Percentiles rank a stretch among this genome's conserved stretches.
Conservation (phyloP, 2,329 filamentous ascomycete species). For the Aspergillus persii region DNA sequence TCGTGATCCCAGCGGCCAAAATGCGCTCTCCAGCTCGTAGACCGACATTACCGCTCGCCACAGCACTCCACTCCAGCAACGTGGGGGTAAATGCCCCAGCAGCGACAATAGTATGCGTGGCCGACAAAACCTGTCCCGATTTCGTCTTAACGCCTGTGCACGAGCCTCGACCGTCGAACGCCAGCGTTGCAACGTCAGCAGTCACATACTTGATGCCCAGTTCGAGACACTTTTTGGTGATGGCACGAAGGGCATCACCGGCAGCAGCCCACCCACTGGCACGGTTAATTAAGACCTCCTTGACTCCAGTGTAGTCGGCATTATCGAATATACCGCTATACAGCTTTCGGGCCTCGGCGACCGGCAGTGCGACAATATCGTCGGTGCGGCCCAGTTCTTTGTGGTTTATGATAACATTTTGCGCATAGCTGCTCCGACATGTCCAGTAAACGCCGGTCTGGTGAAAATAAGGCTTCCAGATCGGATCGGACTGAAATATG, state of each 20-base stretch:
- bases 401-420: slow-evolving; percentile 51
- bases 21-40: slow-evolving; percentile 53
- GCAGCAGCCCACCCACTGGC: slow-evolving; percentile 64
- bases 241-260: slow-evolving; percentile 54
- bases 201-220: slow-evolving; percentile 60
- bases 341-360: slow-evolving; percentile 54
- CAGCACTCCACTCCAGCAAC: slow-evolving; percentile 47
- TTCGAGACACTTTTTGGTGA: slow-evolving; percentile 53
- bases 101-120: slow-evolving; percentile 27
- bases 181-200: slow-evolving; percentile 41
- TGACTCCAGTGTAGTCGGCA: slow-evolving; percentile 59
- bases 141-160: slow-evolving; percentile 33
- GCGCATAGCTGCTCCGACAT: slow-evolving; percentile 47
- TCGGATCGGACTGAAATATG: slow-evolving; percentile 37
- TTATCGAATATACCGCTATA: slow-evolving; percentile 60
- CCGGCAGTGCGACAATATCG: slow-evolving; percentile 47
- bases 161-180: slow-evolving; percentile 46
- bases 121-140: slow-evolving; percentile 24
- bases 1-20: slow-evolving; percentile 48
- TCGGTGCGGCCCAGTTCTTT: slow-evolving; percentile 49
- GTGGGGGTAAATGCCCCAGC: slow-evolving; percentile 36
- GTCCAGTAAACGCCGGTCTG: slow-evolving; percentile 53
- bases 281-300: slow-evolving; percentile 58
- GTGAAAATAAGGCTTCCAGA: slow-evolving; percentile 45
- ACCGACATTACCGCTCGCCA: slow-evolving; percentile 31